Base-by-base conservation (phyloP, 2,329 filamentous ascomycete genomes). In the Epichloe uncinata region DNA sequence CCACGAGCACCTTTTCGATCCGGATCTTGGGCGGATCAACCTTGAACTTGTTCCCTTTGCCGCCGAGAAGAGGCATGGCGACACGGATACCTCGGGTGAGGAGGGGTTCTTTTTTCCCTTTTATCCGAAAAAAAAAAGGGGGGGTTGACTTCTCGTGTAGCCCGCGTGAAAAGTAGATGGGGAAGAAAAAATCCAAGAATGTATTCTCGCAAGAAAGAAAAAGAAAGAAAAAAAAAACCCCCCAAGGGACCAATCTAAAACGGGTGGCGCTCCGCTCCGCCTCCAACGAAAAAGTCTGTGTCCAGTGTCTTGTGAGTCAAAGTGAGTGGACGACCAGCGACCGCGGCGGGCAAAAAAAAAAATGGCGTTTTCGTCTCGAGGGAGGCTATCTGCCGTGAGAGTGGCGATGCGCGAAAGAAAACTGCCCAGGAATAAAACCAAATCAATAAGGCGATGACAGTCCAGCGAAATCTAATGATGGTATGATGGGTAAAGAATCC, bases 1-100 rank as follows among this genome's bases (percentile, higher is more conserved):
- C 69, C 58, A 77, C 66, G 48, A 69, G 64, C 51, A 77, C 73
- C 55, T 72, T 73, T 60, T 78, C 73, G 58, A 75, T 72, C 53
- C 73, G 71, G 57, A 77, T 70, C 52, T 69, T 70, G 50, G 72
- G 70, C 48, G 70, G 67, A 53, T 73, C 70, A 55, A 70, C 64
- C 63, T 77, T 76, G 64, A 75, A 71, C 60, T 75, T 78, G 54
- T 68, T 69, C 52, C 61, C 63, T 54, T 71, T 71, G 48, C 63
- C 63, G 53, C 67, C 66, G 52, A 71, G 66, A 50, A 71, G 65
- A 64, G 63, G 65, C 65, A 67, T 67, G 53, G 43, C 56, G 55
- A 34, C 33, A 36, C 36, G 13, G 43, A 34, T 36, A 11, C 26
- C 13, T 34, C 16, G 30, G 4, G 15, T 30, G 26, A 30, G 26